Percentiles rank a stretch among this genome's conserved stretches.
Evolutionary conservation across 345 rosid genomes (phyloP).

Genomic region (thale cress (Arabidopsis thaliana)): TAIR10.1 NC_003070.9:22533001-22533500

Average conservation of each 20-base stretch:
- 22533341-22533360: conserved; percentile 53
- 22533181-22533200: background rate
- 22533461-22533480: background rate
- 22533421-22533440: conserved; percentile 41
- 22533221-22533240: conserved; percentile 23
- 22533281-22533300: conserved; percentile 56
- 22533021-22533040: too few relatives aligned
- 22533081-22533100: background rate
- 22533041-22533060: too few relatives aligned
- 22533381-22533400: conserved; percentile 39
- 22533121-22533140: background rate
- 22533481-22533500: background rate
- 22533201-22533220: background rate
- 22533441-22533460: background rate
- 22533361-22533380: conserved; percentile 55
- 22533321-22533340: conserved; percentile 23
- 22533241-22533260: conserved; percentile 43
- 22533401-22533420: conserved; percentile 68
- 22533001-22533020: too few relatives aligned
- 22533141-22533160: background rate
- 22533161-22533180: background rate
- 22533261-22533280: conserved; percentile 47
- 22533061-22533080: too few relatives aligned
- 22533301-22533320: conserved; percentile 18
- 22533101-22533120: background rate